Percentiles rank a stretch among this genome's conserved stretches.
phyloP scores from a whole-genome alignment of 768 basidiomycete species.

The Lactarius akahatsu region DNA sequence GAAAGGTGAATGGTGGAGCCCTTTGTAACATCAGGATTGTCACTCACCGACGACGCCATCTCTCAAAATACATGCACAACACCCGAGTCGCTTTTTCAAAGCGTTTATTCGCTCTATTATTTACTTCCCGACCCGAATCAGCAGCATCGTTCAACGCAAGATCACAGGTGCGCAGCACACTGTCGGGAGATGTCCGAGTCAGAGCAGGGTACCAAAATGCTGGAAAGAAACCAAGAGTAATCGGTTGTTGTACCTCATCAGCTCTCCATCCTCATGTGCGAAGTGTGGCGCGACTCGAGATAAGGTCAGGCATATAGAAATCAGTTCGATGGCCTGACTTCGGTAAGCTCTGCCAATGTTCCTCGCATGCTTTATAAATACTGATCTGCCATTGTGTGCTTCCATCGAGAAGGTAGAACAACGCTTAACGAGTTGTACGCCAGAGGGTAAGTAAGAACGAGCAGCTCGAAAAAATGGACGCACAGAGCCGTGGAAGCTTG shows the following conservation, averaged over 20 bases:
- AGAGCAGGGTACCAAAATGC: not conserved
- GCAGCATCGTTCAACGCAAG: not conserved
- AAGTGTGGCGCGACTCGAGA: not conserved
- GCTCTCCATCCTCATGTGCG: not conserved
- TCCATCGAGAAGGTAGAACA: not conserved
- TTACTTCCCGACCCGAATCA: not conserved
- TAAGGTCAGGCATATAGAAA: slow-evolving; percentile 11
- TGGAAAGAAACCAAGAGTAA: not conserved
- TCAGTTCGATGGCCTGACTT: slow-evolving; percentile 12
- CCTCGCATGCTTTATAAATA: slow-evolving; percentile 19
- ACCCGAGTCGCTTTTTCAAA: not conserved
- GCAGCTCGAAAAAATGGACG: not conserved
- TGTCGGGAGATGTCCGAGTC: not conserved
- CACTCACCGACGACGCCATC: not conserved
- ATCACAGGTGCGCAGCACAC: not conserved
- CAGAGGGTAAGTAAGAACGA: not conserved
- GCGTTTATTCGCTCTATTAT: not conserved
- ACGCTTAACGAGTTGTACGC: not conserved
- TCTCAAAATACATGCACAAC: not conserved
- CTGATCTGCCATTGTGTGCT: not conserved
- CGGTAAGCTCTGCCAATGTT: slow-evolving; percentile 17
- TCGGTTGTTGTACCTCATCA: slow-evolving; percentile 1
- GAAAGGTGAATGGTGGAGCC: not conserved
- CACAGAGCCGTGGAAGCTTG: not conserved
- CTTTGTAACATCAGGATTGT: not conserved